Evolutionary conservation across 345 rosid genomes (phyloP).

Genomic region (Eucalyptus pumila): DNA sequence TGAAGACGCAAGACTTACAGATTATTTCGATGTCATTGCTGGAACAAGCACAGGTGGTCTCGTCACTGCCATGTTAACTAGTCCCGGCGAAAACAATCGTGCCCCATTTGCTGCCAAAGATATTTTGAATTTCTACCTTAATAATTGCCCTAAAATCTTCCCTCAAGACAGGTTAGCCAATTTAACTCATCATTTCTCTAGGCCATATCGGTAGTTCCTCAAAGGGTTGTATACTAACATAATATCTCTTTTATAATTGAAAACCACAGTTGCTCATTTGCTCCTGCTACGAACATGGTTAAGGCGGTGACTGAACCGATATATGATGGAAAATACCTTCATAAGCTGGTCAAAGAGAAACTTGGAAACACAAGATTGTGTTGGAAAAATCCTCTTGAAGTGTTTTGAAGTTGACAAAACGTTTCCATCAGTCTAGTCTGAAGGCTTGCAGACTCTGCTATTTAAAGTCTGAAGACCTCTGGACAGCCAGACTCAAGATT

Average conservation of each 20-base stretch:
- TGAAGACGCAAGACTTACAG: conserved; percentile 14
- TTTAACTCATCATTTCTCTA: neutral
- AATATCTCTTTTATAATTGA: neutral
- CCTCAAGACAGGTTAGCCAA: conserved; percentile 1
- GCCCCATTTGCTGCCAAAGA: conserved; percentile 29
- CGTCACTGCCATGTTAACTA: conserved; percentile 21
- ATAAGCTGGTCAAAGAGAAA: conserved; percentile 1
- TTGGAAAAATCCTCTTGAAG: no score
- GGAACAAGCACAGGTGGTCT: conserved; percentile 34
- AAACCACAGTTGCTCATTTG: neutral
- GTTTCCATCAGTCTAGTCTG: no score
- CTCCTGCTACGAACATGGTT: neutral
- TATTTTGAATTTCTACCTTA: conserved; percentile 5
- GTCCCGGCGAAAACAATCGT: conserved; percentile 11
- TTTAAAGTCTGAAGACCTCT: no score
- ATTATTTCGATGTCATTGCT: conserved; percentile 14
- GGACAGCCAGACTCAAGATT: no score
- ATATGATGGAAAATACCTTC: conserved; percentile 16
- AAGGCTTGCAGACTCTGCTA: no score
- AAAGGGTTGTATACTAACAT: neutral
- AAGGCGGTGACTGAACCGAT: conserved; percentile 9
- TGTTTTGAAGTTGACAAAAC: no score
- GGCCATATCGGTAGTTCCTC: neutral
- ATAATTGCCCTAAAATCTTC: conserved; percentile 10
- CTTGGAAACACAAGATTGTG: conserved; percentile 3